Conservation (phyloP, 495 filamentous ascomycete species). For the Penicillium maclennaniae region DNA sequence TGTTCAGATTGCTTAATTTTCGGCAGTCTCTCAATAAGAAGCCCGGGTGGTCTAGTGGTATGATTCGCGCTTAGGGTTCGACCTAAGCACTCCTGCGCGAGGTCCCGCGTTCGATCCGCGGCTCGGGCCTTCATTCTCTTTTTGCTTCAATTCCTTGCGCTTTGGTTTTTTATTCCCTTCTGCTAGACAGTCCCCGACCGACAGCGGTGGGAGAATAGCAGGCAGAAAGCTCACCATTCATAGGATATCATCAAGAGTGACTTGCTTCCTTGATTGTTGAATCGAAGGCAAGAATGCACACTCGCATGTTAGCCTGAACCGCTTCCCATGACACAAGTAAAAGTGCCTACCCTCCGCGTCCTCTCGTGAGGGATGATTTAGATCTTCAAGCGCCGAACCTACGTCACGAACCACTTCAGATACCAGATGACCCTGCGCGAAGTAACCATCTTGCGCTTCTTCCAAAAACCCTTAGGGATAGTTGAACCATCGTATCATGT, state of each 20-base stretch:
- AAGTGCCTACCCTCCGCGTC: background rate
- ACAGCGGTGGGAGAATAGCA: too few species aligned
- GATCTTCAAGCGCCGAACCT: background rate
- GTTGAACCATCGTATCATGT: background rate
- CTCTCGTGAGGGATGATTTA: background rate
- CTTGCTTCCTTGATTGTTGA: too few species aligned
- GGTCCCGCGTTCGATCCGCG: slow-evolving; percentile 22
- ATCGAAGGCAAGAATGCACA: too few species aligned
- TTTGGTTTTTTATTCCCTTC: too few species aligned
- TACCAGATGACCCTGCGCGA: background rate
- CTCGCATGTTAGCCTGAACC: background rate
- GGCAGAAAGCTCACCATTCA: too few species aligned
- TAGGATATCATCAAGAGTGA: too few species aligned
- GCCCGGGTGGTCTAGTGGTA: slow-evolving; percentile 42
- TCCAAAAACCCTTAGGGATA: background rate
- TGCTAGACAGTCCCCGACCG: too few species aligned
- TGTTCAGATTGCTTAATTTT: background rate
- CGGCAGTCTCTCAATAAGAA: background rate
- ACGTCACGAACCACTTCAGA: background rate
- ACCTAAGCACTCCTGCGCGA: slow-evolving; percentile 30
- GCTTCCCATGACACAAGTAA: background rate
- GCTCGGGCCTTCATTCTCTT: slow-evolving; percentile 14
- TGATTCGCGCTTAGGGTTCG: slow-evolving; percentile 44
- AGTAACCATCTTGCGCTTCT: background rate
- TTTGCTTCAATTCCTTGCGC: too few species aligned